Evolutionary conservation across 2,329 filamentous ascomycete genomes (phyloP), one percentile per base, ranked within the genome.

Genomic region (Zymoseptoria tritici): DNA sequence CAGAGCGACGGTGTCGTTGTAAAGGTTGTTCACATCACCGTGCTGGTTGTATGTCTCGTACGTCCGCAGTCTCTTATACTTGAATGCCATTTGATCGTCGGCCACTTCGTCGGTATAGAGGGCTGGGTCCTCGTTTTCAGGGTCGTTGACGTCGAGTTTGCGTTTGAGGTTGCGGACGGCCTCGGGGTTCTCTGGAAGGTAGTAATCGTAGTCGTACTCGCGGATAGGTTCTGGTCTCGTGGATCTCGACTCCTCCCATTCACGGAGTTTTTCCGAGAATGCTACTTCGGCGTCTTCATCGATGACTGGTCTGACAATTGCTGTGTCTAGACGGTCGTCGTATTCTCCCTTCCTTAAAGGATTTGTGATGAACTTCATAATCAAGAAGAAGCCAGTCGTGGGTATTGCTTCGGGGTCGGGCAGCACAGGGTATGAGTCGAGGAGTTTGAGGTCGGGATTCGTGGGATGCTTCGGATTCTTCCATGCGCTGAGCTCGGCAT

Each of bases 361-460:
- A n/a, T 84, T 81, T 54, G 82, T 81, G 60, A 80, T 77, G 71
- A 86, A 86, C 60, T 86, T 86, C 72, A 83, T 78, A 57, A 85
- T 76, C 66, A 85, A 79, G 72, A 81, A 86, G 46, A 78, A 79
- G 65, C 82, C 83, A 7, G 79, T 79, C 62, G 85, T 81, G 3
- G 84, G 81, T 57, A 83, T 78, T 9, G 83, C 83, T 36, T 83
- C 80, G 46, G 85, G 77, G 66, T 87, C 84, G 7, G 85, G 84
- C 6, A 86, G 73, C 9, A 87, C 67, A 16, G 84, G 83, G 67
- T 84, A 87, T 59, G 79, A 80, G 51, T 83, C 84, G 31, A 86
- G 74, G 2, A 85, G 77, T 58, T 81, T 81, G 54, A 86, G 71
- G 59, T 79, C 78, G 9, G 80, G 76, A 57, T 85, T 85, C 42